These are phyloP conservation scores for Rhizopus arrhizus DNA, from an alignment of 371 early-diverging fungal genomes.

Conservation along the genomic window DNA sequence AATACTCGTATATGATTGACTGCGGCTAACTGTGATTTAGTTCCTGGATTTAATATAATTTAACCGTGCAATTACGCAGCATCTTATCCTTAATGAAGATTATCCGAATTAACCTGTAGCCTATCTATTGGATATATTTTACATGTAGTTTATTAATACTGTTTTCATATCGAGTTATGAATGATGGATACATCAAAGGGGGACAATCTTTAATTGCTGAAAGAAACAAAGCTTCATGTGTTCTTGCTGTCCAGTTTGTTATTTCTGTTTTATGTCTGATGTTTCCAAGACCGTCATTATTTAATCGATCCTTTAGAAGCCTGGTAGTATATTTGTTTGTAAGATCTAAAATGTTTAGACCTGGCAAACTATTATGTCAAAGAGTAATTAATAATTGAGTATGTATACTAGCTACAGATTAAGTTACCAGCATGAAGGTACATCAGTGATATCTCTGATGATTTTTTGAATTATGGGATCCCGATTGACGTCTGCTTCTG, in stretches of 20 bases:
- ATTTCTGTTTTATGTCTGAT: constrained; percentile 6
- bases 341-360: neutral
- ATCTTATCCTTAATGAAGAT: no score
- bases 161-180: no score
- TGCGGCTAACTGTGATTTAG: no score
- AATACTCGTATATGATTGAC: no score
- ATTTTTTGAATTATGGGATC: constrained; percentile 6
- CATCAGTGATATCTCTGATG: constrained; percentile 2
- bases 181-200: no score
- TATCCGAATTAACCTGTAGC: no score
- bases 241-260: constrained; percentile 4
- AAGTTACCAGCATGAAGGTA: constrained; percentile 4
- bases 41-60: no score
- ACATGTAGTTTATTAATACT: no score
- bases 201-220: neutral
- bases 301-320: constrained; percentile 1
- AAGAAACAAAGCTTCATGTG: constrained; percentile 2
- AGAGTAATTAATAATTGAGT: neutral
- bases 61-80: no score
- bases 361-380: constrained; percentile 1
- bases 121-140: no score
- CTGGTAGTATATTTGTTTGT: neutral
- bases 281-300: neutral
- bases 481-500: constrained; percentile 5
- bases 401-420: neutral